Evolutionary conservation across 1,284 basidiomycete genomes (phyloP).

Genomic region (Ceratobasidium sp.): DNA sequence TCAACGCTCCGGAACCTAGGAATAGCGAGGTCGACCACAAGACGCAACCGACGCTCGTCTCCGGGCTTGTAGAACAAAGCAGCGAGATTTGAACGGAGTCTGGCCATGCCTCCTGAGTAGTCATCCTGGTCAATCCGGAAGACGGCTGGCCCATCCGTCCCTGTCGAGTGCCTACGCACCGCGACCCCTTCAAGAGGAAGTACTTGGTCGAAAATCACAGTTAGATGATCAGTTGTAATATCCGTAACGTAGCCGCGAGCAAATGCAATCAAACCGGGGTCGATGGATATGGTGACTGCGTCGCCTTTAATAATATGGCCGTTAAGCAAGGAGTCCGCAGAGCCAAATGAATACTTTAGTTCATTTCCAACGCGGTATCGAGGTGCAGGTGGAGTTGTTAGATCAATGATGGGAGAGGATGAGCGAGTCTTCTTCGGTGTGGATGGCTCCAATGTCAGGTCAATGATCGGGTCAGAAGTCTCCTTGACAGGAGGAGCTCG

Average conservation of each 20-base stretch:
- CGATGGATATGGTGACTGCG: conserved; percentile 83
- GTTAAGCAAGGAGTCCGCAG: conserved; percentile 70
- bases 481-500: conserved; percentile 20
- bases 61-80: conserved; percentile 87
- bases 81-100: conserved; percentile 91
- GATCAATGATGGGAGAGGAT: conserved; percentile 62
- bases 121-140: conserved; percentile 97
- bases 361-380: conserved; percentile 45
- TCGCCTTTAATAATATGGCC: conserved; percentile 86
- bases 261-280: conserved; percentile 85
- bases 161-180: conserved; percentile 55
- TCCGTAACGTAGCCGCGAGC: conserved; percentile 86
- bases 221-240: conserved; percentile 73
- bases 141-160: conserved; percentile 53
- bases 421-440: conserved; percentile 14
- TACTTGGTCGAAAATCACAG: conserved; percentile 84
- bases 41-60: conserved; percentile 71
- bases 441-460: conserved; percentile 6
- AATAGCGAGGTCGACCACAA: conserved; percentile 83
- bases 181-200: conserved; percentile 71
- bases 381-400: conserved; percentile 39
- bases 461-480: background rate
- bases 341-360: conserved; percentile 38
- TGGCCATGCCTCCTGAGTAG: conserved; percentile 84
- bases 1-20: conserved; percentile 69